Base-by-base conservation (phyloP, 2,329 filamentous ascomycete species). In the Fusarium irregulare region DNA sequence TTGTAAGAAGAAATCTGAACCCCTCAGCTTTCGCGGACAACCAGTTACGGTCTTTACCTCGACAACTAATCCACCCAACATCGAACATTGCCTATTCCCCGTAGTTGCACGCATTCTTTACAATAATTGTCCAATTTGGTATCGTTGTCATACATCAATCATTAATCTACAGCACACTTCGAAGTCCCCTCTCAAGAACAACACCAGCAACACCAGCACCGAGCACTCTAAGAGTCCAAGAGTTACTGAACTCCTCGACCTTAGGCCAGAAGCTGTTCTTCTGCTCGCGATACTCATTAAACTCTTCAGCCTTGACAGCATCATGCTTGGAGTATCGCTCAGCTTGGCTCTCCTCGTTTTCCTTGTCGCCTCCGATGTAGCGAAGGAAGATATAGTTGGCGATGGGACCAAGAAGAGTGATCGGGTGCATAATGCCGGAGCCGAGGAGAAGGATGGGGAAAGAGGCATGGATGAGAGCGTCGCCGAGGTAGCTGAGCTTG, bases 251-350 rank as follows among this genome's bases (percentile, higher is more conserved):
- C 30, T 66, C 63, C 7, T 66, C 21, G 2, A 30, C 0, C 48
- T 66, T 66, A 0, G 63, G 63, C 63, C 63, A 66, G 23, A 66
- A 61, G 37, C 62, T 66, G 6, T 66, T 66, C 62, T 66, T 61
- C 18, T 66, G 13, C 11, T 61, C 30, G 0, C 47, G 56, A 10
- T 66, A 66, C 13, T 61, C 48, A 0, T 56, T 9, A 3, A 56
- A 66, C 3, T 61, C 48, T 1, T 46, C n/a, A 1, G 55, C 40
- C 40, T 66, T 66, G 0, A 61, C 6, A 16, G 21, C 30, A 0
- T 66, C 62, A 2, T 66, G 44, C 28, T 66, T 46, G 4, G 54
- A 60, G 2, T 66, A 66, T 20, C 62, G 47, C 3, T 56, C 37
- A 2, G 30, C 63, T 13, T 66, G 63, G 4, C 56, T 55, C 21